Conservation (phyloP, 345 rosid species). For the Citropsis articulata region DNA sequence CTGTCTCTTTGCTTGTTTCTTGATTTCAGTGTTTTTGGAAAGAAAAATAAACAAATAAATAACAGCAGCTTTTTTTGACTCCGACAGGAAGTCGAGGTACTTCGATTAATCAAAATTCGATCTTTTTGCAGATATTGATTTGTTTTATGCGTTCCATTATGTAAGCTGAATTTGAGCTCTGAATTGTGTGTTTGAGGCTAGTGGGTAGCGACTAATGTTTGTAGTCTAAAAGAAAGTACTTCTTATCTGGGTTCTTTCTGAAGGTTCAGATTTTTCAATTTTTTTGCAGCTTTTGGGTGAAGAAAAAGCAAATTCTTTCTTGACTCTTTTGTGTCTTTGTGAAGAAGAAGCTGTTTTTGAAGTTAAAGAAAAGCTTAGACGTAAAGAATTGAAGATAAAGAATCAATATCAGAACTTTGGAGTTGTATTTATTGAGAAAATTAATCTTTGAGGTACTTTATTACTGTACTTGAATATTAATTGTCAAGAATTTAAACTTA, state of each 20-base stretch:
- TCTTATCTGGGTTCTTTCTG: slow-evolving; percentile 1
- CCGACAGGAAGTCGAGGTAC: slow-evolving; percentile 20
- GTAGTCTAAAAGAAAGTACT: neutral
- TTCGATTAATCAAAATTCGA: neutral
- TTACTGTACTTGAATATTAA: neutral
- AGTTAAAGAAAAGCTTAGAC: slow-evolving; percentile 2
- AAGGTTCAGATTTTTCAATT: neutral
- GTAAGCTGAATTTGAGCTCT: neutral
- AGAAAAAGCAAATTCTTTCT: neutral
- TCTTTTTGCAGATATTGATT: neutral
- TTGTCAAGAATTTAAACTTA: neutral
- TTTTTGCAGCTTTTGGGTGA: slow-evolving; percentile 10
- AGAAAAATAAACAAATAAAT: neutral
- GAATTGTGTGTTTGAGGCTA: neutral
- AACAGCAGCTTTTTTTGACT: neutral
- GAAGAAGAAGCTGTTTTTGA: neutral
- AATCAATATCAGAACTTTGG: slow-evolving; percentile 9
- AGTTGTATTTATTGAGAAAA: neutral
- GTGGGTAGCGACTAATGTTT: neutral
- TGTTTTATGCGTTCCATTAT: neutral
- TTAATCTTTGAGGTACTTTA: slow-evolving; percentile 11
- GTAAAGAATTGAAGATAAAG: slow-evolving; percentile 1
- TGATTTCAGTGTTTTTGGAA: slow-evolving; percentile 12
- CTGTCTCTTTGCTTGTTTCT: neutral
- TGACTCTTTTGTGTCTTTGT: neutral